phyloP scores from a whole-genome alignment of 164 flowering plant species.

The Malania oleifera region DNA sequence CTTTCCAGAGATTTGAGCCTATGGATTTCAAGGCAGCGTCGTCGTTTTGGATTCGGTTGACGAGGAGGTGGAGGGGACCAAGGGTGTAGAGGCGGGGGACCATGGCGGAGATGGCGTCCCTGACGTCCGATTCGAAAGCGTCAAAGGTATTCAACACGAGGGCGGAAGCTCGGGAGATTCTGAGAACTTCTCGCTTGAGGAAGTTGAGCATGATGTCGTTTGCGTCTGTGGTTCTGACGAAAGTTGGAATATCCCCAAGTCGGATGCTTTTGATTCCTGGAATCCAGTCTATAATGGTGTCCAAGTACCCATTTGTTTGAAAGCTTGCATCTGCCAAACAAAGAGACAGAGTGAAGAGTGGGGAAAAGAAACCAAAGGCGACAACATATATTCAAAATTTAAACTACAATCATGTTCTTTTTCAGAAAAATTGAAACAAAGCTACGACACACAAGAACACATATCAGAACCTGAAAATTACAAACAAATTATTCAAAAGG shows the following conservation, averaged over 20 bases:
- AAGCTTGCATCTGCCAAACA: constrained; percentile 26
- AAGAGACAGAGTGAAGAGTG: no score
- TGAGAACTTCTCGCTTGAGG: constrained; percentile 1
- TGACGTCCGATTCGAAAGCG: constrained; percentile 23
- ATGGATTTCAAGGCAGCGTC: constrained; percentile 5
- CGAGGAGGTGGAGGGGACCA: constrained; percentile 36
- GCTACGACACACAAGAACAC: no score
- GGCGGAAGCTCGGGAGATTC: constrained; percentile 18
- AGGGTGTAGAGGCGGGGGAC: constrained; percentile 25
- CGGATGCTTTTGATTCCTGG: constrained; percentile 26
- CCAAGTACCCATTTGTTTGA: constrained; percentile 26
- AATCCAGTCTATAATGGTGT: constrained; percentile 23
- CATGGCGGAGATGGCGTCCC: constrained; percentile 18
- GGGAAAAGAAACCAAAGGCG: no score
- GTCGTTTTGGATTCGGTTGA: constrained; percentile 7
- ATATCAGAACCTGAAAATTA: no score
- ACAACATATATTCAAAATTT: no score
- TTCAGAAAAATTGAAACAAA: no score
- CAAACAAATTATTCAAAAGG: no score
- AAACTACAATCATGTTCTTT: no score
- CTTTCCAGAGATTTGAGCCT: constrained; percentile 44
- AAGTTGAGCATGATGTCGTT: constrained; percentile 36
- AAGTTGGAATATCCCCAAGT: constrained; percentile 22
- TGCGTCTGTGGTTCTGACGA: constrained; percentile 25
- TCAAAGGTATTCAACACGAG: constrained; percentile 38